These are phyloP conservation scores for Phytophthora pini DNA, from an alignment of 352 stramenopile genomes.

Conservation along the genomic window DNA sequence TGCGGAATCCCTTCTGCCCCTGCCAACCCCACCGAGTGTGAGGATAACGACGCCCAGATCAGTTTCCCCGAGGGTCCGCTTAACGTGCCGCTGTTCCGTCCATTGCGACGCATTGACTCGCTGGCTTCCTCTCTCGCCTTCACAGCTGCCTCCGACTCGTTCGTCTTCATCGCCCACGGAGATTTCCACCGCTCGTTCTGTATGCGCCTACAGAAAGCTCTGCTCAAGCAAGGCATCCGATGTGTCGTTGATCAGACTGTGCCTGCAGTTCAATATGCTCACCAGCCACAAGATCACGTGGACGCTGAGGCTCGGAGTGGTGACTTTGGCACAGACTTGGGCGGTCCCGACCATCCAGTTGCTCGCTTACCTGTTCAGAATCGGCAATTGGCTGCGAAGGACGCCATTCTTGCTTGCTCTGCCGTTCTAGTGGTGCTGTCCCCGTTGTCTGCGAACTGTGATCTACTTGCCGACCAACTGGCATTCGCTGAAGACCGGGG, in stretches of 20 bases:
- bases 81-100: constrained; percentile 31
- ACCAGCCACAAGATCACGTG: constrained; percentile 28
- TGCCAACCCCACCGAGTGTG: constrained; percentile 24
- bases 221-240: constrained; percentile 66
- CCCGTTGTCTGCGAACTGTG: constrained; percentile 68
- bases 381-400: constrained; percentile 75
- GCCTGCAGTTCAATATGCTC: constrained; percentile 54
- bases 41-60: constrained; percentile 19
- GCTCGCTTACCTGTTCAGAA: constrained; percentile 52
- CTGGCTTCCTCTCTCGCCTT: constrained; percentile 32
- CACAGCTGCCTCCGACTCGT: constrained; percentile 37
- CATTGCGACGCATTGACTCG: constrained; percentile 27
- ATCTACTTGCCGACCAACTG: constrained; percentile 75
- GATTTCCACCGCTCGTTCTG: constrained; percentile 80
- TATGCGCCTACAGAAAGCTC: constrained; percentile 54
- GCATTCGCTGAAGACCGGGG: constrained; percentile 83
- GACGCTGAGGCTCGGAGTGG: constrained; percentile 17
- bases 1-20: constrained; percentile 8
- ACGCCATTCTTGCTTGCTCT: constrained; percentile 71
- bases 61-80: constrained; percentile 24
- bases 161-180: constrained; percentile 80
- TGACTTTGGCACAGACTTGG: constrained; percentile 19
- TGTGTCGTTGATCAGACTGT: constrained; percentile 63
- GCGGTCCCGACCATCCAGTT: constrained; percentile 14
- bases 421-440: constrained; percentile 78